Evolutionary conservation across 2,329 filamentous ascomycete species (phyloP).

Genomic region (Colletotrichum sp.): DNA sequence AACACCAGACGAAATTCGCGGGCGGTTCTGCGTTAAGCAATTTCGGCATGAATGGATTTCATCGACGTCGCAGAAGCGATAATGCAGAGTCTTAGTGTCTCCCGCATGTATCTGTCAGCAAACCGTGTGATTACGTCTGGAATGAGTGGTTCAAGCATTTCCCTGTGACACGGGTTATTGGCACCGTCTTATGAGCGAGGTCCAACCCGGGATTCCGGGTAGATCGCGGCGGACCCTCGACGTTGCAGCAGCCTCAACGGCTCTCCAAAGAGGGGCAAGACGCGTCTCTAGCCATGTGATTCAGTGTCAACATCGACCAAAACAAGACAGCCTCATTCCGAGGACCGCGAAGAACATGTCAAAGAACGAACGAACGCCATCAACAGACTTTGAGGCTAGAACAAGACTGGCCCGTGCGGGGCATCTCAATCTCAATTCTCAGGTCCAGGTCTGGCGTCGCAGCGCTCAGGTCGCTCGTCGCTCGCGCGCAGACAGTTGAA

Average conservation of each 20-base stretch:
- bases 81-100: not conserved
- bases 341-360: not conserved
- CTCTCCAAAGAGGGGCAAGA: not conserved
- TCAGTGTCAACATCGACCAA: not conserved
- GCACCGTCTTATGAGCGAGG: not conserved
- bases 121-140: not conserved
- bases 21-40: not conserved
- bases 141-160: not conserved
- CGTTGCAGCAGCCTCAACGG: conserved; percentile 5
- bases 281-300: not conserved
- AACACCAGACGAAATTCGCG: not conserved
- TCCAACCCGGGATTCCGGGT: not conserved
- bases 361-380: not conserved
- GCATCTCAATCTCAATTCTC: not conserved
- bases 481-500: not conserved
- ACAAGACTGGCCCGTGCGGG: not conserved
- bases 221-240: not conserved
- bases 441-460: not conserved
- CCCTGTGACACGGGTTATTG: not conserved
- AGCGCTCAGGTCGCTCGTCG: not conserved
- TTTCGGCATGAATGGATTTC: not conserved
- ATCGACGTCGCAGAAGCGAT: not conserved
- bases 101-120: not conserved
- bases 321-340: not conserved
- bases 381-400: not conserved